Percentiles rank a stretch among this genome's conserved stretches.
These are phyloP conservation scores for Monascus ruber DNA, from an alignment of 2,329 filamentous ascomycete genomes.

Conservation along the genomic window DNA sequence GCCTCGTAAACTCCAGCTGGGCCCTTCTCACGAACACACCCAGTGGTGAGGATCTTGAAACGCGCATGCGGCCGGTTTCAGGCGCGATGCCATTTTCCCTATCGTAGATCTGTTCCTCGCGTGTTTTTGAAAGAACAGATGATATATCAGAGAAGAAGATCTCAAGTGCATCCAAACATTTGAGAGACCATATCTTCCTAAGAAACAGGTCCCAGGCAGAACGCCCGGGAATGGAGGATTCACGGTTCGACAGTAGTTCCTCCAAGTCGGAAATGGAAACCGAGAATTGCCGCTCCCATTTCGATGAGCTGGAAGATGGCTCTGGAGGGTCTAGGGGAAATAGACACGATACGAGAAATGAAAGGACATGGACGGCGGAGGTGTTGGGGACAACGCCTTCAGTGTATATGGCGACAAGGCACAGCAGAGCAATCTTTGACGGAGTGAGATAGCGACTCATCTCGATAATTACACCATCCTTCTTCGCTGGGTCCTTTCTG, in stretches of 20 bases:
- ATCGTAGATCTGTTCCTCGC: conserved; percentile 48
- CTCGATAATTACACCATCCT: conserved; percentile 4
- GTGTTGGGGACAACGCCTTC: conserved; percentile 56
- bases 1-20: conserved; percentile 64
- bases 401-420: conserved; percentile 70
- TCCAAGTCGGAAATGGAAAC: conserved; percentile 38
- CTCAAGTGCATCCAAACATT: conserved; percentile 71
- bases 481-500: background rate
- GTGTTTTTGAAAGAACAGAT: conserved; percentile 49
- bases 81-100: conserved; percentile 42
- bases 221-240: conserved; percentile 55
- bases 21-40: conserved; percentile 69
- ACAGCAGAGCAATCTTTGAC: conserved; percentile 71
- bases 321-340: conserved; percentile 33
- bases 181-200: conserved; percentile 68
- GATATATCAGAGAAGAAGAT: conserved; percentile 56
- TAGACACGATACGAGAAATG: conserved; percentile 64
- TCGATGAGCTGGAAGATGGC: conserved; percentile 8
- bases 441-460: conserved; percentile 85
- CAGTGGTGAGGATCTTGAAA: conserved; percentile 65
- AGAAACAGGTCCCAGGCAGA: conserved; percentile 84
- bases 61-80: conserved; percentile 43
- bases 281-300: conserved; percentile 19
- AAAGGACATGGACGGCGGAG: conserved; percentile 63
- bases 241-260: conserved; percentile 31